Percentiles rank a stretch among this genome's conserved stretches.
Conservation (phyloP, 192 early-diverging fungal species). For the Backusella psychrophila region DNA sequence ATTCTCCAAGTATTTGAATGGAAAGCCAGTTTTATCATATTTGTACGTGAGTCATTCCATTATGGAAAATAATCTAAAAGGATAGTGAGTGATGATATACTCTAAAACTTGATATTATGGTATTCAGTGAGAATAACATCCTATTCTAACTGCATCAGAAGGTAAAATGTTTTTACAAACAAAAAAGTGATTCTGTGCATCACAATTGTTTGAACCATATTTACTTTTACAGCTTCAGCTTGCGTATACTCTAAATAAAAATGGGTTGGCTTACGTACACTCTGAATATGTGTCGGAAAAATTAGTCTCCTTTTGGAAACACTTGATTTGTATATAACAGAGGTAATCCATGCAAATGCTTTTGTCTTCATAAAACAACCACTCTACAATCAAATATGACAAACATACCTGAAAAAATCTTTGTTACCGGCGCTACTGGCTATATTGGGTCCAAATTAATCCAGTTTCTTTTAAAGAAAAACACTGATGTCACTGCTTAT, state of each 20-base stretch:
- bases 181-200: background rate
- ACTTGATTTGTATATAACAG: background rate
- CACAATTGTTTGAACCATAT: background rate
- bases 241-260: background rate
- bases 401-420: conserved; percentile 13
- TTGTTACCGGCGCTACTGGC: conserved; percentile 21
- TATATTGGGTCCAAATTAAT: conserved; percentile 17
- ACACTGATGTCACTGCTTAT: background rate
- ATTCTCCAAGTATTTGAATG: too few species aligned
- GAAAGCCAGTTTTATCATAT: too few species aligned
- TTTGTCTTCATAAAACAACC: background rate
- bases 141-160: background rate
- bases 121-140: background rate
- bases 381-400: background rate
- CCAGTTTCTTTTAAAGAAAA: background rate
- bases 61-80: too few species aligned
- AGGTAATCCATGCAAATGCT: background rate
- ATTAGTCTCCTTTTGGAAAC: background rate
- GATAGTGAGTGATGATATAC: too few species aligned
- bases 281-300: background rate
- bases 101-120: background rate
- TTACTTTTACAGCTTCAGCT: background rate
- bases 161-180: background rate
- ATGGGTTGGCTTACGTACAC: background rate
- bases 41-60: too few species aligned